A percentile compares a stretch with the other conserved stretches of the same genome.
Conservation (phyloP, 2,329 filamentous ascomycete genomes). For the Sporothrix brasiliensis region DNA sequence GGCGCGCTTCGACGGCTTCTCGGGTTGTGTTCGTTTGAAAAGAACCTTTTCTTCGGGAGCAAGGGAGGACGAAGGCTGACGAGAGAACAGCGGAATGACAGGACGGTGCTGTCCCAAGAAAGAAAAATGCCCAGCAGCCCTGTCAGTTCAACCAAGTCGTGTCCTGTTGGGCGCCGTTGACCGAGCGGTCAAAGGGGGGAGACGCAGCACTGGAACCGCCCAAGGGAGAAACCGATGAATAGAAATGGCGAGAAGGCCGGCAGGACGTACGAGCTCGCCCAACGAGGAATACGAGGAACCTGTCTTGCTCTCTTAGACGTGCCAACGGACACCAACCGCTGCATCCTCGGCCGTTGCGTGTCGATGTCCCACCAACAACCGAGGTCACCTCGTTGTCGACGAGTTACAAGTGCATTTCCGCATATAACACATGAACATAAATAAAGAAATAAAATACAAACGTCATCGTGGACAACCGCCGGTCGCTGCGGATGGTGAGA, state of each 20-base stretch:
- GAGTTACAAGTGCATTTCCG: no score
- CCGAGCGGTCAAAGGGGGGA: background rate
- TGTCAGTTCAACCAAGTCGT: background rate
- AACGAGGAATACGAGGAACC: background rate
- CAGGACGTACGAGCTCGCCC: background rate
- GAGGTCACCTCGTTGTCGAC: no score
- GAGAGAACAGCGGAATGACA: background rate
- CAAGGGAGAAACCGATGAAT: constrained; percentile 10
- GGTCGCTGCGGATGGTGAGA: background rate
- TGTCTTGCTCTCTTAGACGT: background rate
- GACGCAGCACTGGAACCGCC: background rate
- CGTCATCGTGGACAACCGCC: constrained; percentile 2
- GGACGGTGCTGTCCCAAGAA: constrained; percentile 2
- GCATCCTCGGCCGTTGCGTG: background rate
- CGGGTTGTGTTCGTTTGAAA: background rate
- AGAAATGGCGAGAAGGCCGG: background rate
- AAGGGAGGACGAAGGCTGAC: background rate
- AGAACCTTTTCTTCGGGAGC: background rate
- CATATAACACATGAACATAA: no score
- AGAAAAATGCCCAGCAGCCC: background rate
- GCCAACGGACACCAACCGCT: constrained; percentile 1
- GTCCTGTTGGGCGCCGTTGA: background rate
- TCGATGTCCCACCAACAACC: background rate
- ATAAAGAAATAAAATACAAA: background rate
- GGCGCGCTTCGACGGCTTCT: background rate